Conservation (phyloP, 306 rosid genomes). For the Prunus padus region DNA sequence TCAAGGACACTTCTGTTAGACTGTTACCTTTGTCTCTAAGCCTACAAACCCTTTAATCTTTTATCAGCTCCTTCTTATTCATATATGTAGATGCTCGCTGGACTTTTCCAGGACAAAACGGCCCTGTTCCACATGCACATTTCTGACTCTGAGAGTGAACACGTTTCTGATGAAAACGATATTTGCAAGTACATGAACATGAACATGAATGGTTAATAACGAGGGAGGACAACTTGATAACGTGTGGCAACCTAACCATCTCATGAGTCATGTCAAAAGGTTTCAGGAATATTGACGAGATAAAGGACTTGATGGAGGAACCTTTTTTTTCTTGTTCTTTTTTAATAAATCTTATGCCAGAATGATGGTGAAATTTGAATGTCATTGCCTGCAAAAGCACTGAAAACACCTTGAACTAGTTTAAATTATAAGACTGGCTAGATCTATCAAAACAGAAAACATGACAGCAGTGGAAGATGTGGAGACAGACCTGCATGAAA, state of each 20-base stretch:
- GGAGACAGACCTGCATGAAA: background rate
- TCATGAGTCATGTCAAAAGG: background rate
- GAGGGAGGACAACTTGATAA: background rate
- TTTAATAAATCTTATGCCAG: background rate
- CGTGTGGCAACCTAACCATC: conserved; percentile 17
- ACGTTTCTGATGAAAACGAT: background rate
- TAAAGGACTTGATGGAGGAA: background rate
- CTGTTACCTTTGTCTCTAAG: conserved; percentile 24
- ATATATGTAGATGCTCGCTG: conserved; percentile 24
- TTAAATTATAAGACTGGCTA: background rate
- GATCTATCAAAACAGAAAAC: conserved; percentile 13
- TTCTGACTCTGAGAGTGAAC: background rate
- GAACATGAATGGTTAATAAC: conserved; percentile 7
- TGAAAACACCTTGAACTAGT: background rate
- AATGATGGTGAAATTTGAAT: conserved; percentile 7
- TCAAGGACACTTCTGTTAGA: conserved; percentile 5
- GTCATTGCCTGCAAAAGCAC: background rate
- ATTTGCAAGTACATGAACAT: background rate
- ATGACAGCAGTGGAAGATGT: conserved; percentile 2
- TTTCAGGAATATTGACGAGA: background rate
- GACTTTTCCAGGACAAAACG: background rate
- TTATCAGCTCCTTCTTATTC: conserved; percentile 14
- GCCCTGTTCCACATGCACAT: conserved; percentile 4
- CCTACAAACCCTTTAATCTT: conserved; percentile 12
- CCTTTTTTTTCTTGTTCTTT: background rate